These are phyloP conservation scores for Chalciporus piperatus DNA, from an alignment of 768 basidiomycete species.

Conservation along the genomic window DNA sequence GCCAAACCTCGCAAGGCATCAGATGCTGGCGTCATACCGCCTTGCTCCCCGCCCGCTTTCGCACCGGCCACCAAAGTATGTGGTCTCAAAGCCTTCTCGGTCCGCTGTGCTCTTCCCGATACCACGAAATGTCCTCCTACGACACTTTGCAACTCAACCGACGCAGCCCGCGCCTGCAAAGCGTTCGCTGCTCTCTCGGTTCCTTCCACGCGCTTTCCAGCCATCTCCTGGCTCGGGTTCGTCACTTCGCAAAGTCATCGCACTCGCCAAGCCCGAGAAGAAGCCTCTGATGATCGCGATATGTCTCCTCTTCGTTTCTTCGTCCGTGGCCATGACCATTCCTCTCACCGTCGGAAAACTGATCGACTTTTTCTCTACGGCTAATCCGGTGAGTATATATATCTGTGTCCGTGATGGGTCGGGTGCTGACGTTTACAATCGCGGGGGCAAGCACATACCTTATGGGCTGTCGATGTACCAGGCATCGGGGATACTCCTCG, in stretches of 20 bases:
- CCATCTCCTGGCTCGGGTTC: slow-evolving; percentile 46
- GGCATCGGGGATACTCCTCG: slow-evolving; percentile 70
- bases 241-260: slow-evolving; percentile 70
- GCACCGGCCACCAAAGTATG: background rate
- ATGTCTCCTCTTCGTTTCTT: slow-evolving; percentile 81
- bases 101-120: background rate
- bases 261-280: slow-evolving; percentile 80
- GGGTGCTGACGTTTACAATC: background rate
- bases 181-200: slow-evolving; percentile 20
- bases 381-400: slow-evolving; percentile 51
- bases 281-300: slow-evolving; percentile 75
- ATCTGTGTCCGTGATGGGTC: too few species aligned
- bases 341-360: slow-evolving; percentile 92
- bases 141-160: slow-evolving; percentile 13
- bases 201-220: slow-evolving; percentile 32
- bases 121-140: slow-evolving; percentile 2
- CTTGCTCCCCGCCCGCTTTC: background rate
- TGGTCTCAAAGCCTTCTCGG: background rate
- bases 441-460: slow-evolving; percentile 59
- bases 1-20: slow-evolving; percentile 6
- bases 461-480: slow-evolving; percentile 76
- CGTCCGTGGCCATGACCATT: slow-evolving; percentile 86
- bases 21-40: slow-evolving; percentile 4
- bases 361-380: slow-evolving; percentile 86
- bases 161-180: slow-evolving; percentile 2